A percentile compares a stretch with the other conserved stretches of the same genome.
These are phyloP conservation scores for Nephelium lappaceum DNA, from an alignment of 345 rosid genomes.

Conservation along the genomic window DNA sequence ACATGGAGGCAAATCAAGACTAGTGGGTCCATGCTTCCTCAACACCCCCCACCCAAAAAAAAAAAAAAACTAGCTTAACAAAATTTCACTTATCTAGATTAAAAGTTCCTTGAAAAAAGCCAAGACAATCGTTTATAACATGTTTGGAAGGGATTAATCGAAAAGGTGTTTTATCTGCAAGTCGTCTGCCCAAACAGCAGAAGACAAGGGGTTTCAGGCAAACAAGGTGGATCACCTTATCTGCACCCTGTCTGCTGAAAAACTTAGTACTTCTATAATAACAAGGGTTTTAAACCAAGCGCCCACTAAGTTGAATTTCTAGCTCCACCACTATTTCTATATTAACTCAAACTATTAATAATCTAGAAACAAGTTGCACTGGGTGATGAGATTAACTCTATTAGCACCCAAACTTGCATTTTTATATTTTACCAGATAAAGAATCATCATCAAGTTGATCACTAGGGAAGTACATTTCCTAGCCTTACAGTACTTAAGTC, in stretches of 20 bases:
- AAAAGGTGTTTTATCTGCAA: neutral
- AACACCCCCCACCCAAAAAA: no score
- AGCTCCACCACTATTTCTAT: neutral
- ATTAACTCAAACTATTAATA: neutral
- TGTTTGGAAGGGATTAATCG: neutral
- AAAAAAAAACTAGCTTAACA: no score
- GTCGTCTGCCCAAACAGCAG: neutral
- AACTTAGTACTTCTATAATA: neutral
- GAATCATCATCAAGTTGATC: neutral
- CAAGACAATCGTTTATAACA: no score
- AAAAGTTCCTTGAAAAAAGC: neutral
- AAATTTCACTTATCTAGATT: neutral
- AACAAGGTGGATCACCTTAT: neutral
- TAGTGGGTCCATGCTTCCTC: neutral
- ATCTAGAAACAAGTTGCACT: neutral
- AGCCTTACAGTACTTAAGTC: neutral
- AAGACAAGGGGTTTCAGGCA: neutral
- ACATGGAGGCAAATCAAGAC: neutral
- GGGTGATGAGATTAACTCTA: neutral
- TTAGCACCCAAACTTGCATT: neutral
- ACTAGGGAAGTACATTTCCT: neutral
- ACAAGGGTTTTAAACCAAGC: neutral
- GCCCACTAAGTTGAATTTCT: neutral
- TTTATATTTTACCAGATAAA: neutral
- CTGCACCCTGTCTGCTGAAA: neutral